Evolutionary conservation across 208 protist genomes (phyloP).

Genomic region (Entamoeba histolytica): DNA sequence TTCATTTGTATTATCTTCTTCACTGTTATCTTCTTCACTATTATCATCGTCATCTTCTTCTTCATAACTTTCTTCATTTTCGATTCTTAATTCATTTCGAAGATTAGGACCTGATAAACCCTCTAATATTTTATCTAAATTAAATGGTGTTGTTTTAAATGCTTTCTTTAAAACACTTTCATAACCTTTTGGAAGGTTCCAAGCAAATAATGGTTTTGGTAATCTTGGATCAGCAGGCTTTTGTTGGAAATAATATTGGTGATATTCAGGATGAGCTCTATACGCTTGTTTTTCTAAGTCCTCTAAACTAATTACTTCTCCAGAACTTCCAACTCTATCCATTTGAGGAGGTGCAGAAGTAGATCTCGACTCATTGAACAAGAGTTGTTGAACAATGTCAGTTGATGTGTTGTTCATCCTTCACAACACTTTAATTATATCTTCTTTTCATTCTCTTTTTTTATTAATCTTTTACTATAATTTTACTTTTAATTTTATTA

Average conservation of each 20-base stretch:
- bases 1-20: neutral
- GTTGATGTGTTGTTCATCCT: neutral
- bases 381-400: neutral
- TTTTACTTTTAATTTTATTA: no score
- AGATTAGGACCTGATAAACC: neutral
- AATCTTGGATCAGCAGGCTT: neutral
- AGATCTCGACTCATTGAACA: neutral
- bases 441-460: no score
- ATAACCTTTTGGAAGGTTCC: neutral
- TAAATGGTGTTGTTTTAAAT: neutral
- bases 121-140: neutral
- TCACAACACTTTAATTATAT: no score
- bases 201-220: neutral
- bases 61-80: neutral
- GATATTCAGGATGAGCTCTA: neutral
- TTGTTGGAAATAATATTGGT: neutral
- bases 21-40: neutral
- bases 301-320: neutral
- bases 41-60: neutral
- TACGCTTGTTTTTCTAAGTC: neutral
- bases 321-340: neutral
- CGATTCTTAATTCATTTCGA: neutral
- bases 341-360: neutral
- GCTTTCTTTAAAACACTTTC: neutral
- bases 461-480: no score